Percentiles rank a stretch among this genome's conserved stretches.
Evolutionary conservation across 2,329 filamentous ascomycete species (phyloP).

Genomic region (Botryotinia globosa): DNA sequence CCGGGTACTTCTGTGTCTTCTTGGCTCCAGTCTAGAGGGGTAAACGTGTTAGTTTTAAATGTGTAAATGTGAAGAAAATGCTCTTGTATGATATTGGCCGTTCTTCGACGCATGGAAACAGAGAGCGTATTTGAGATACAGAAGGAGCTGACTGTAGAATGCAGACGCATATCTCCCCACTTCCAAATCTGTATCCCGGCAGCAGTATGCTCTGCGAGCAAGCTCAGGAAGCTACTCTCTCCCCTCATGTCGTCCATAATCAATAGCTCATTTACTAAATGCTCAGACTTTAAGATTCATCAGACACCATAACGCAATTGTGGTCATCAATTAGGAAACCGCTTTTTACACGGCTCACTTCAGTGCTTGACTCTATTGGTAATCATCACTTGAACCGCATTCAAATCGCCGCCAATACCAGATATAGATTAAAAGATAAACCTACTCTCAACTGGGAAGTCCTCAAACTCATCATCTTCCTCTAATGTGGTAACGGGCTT

Average conservation of each 20-base stretch:
- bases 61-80: neutral
- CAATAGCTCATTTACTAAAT: neutral
- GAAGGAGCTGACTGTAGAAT: neutral
- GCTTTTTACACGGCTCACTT: neutral
- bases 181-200: neutral
- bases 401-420: slow-evolving; percentile 13
- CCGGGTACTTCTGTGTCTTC: slow-evolving; percentile 85
- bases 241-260: neutral
- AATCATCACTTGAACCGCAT: neutral
- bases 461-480: slow-evolving; percentile 98
- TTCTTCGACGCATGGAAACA: neutral
- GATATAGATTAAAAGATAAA: slow-evolving; percentile 16
- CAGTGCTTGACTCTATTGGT: neutral
- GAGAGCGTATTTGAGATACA: neutral
- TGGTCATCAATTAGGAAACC: neutral
- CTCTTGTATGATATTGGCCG: neutral
- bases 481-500: slow-evolving; percentile 64
- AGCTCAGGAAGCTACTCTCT: neutral
- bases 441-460: slow-evolving; percentile 93
- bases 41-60: slow-evolving; percentile 20
- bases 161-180: neutral
- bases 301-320: slow-evolving; percentile 1
- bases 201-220: too few relatives aligned
- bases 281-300: neutral
- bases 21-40: slow-evolving; percentile 75